Percentiles rank a stretch among this genome's conserved stretches.
phyloP scores from a whole-genome alignment of 192 early-diverging fungal species.

The Coemansia sp. region DNA sequence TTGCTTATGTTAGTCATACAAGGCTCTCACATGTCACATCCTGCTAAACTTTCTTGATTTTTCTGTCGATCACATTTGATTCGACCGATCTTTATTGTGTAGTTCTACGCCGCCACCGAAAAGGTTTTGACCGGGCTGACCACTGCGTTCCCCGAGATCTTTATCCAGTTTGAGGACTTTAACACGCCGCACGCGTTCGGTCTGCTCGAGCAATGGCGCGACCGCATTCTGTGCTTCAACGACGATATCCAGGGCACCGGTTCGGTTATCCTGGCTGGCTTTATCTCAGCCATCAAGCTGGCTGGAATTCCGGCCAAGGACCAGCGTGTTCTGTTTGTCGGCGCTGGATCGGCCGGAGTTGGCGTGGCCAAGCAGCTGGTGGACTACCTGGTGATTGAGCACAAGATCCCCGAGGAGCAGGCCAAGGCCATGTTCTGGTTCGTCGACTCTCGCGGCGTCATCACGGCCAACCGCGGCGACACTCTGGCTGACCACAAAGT shows the following conservation, averaged over 20 bases:
- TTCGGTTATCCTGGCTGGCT: slow-evolving; percentile 88
- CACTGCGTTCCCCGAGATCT: slow-evolving; percentile 69
- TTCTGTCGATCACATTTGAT: background rate
- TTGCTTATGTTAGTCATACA: slow-evolving; percentile 7
- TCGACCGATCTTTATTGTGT: slow-evolving; percentile 9
- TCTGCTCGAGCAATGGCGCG: slow-evolving; percentile 74
- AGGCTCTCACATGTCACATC: background rate
- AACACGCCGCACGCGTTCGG: slow-evolving; percentile 90
- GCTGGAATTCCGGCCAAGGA: slow-evolving; percentile 66
- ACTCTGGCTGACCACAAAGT: slow-evolving; percentile 77
- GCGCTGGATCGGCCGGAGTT: slow-evolving; percentile 92
- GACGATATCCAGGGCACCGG: slow-evolving; percentile 73
- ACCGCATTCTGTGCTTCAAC: slow-evolving; percentile 85
- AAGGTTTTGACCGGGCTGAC: slow-evolving; percentile 72
- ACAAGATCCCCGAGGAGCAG: slow-evolving; percentile 56
- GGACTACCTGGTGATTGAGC: slow-evolving; percentile 76
- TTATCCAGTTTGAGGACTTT: slow-evolving; percentile 98
- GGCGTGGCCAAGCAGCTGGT: slow-evolving; percentile 90
- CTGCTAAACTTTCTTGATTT: background rate
- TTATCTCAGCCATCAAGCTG: slow-evolving; percentile 80
- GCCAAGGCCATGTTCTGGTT: slow-evolving; percentile 67
- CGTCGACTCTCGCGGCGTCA: slow-evolving; percentile 88
- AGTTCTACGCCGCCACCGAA: slow-evolving; percentile 83
- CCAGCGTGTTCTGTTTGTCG: slow-evolving; percentile 90
- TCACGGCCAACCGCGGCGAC: slow-evolving; percentile 88